Evolutionary conservation across 371 early-diverging fungal genomes (phyloP).

Genomic region (Lichtheimia ramosa): DNA sequence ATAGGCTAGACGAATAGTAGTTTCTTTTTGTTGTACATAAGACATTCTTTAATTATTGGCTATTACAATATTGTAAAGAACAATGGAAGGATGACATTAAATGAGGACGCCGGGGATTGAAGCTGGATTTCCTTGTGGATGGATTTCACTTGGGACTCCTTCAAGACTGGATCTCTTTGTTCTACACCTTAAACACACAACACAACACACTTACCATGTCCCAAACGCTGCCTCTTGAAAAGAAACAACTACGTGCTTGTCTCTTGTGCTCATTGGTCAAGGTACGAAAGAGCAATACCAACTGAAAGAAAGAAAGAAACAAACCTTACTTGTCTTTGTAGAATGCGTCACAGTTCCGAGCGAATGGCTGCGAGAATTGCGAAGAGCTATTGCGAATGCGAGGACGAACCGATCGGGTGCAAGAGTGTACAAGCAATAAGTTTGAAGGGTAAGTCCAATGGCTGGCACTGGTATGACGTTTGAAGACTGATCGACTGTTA

Average conservation of each 20-base stretch:
- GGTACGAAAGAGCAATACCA: conserved; percentile 32
- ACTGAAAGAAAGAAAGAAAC: not conserved
- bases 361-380: conserved; percentile 92
- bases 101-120: no score
- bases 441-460: conserved; percentile 76
- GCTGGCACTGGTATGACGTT: no score
- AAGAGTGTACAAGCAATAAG: conserved; percentile 84
- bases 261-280: conserved; percentile 92
- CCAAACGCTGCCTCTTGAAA: conserved; percentile 68
- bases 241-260: conserved; percentile 87
- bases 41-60: no score
- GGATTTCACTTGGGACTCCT: no score
- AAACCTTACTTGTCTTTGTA: conserved; percentile 14
- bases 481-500: not conserved
- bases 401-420: conserved; percentile 67
- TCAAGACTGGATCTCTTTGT: no score
- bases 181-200: no score
- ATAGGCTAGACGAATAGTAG: conserved; percentile 4
- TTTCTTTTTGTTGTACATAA: no score
- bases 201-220: conserved; percentile 42
- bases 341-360: conserved; percentile 77
- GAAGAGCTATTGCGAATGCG: conserved; percentile 81
- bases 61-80: no score
- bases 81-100: no score
- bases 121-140: no score